Percentiles rank a stretch among this genome's conserved stretches.
Evolutionary conservation across 2,329 filamentous ascomycete genomes (phyloP).

Genomic region (Coniella vitis): DNA sequence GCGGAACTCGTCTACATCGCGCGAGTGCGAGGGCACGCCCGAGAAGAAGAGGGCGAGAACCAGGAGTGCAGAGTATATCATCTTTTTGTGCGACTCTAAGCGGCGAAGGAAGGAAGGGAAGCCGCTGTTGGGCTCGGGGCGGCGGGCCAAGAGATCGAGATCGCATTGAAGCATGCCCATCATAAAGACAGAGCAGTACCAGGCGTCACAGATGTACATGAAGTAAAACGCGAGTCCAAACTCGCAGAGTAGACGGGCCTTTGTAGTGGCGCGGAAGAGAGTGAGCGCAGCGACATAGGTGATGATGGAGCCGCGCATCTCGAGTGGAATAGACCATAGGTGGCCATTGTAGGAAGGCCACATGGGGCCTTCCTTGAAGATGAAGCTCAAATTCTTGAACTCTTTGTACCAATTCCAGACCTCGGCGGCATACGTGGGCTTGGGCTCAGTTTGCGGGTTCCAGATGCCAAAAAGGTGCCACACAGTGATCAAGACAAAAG

Average conservation of each 20-base stretch:
- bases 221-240: slow-evolving; percentile 53
- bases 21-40: slow-evolving; percentile 49
- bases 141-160: slow-evolving; percentile 45
- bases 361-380: slow-evolving; percentile 4
- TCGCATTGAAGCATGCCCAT: slow-evolving; percentile 56
- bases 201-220: slow-evolving; percentile 60
- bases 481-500: slow-evolving; percentile 1
- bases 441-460: slow-evolving; percentile 1
- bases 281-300: slow-evolving; percentile 36
- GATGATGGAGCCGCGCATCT: slow-evolving; percentile 10
- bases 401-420: slow-evolving; percentile 7
- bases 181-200: slow-evolving; percentile 53
- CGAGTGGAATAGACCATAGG: slow-evolving; percentile 7
- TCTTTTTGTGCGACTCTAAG: slow-evolving; percentile 40
- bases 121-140: slow-evolving; percentile 29
- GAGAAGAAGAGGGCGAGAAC: slow-evolving; percentile 48
- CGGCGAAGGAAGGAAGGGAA: slow-evolving; percentile 42
- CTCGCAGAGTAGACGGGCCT: slow-evolving; percentile 48
- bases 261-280: slow-evolving; percentile 47
- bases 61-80: slow-evolving; percentile 47
- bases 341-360: slow-evolving; percentile 9
- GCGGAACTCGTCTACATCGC: slow-evolving; percentile 40
- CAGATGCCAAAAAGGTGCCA: slow-evolving; percentile 9
- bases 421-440: slow-evolving; percentile 1
- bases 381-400: slow-evolving; percentile 8